Base-by-base conservation (phyloP, 192 early-diverging fungal species). In the Backusella macrospora region DNA sequence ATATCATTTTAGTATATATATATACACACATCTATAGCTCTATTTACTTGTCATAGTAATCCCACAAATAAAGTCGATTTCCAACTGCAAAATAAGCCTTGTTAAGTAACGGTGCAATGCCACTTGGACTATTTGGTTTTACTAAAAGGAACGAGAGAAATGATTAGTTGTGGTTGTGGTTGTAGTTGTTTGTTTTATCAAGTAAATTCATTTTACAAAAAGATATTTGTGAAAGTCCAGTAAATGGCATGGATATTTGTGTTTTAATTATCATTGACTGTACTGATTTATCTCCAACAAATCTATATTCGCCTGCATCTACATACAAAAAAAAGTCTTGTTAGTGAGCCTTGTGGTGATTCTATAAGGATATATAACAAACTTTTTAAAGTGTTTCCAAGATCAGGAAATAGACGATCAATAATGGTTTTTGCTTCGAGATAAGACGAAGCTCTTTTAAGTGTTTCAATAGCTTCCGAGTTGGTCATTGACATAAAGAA, bases 21-120 rank as follows among this genome's bases (percentile, higher is more conserved):
- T 9, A 42, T n/a, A 5, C 26, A 44, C 21, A 13, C 4, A 38
- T 34, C 37, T 39, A 21, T 72, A 38, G 6, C 15, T 13, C 21
- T 44, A 59, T 75, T 76, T 80, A 87, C 86, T 89, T 88, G 29
- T 93, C 88, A 47, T 89, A 86, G 78, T 95, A 98, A 80, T 99
- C 94, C 96, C 95, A 97, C 43, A 99, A 79, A 75, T 93, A 97
- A 38, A 98, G 84, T 40, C 89, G 84, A 77, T 95, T 90, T 80
- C 95, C 95, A 62, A 99, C 91, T 1, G 93, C 94, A 45, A 98
- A 93, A 93, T 96, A 99, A 15, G 92, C 96, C 23, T 92, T 90
- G 63, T 92, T 83, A 66, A 99, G 92, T 71, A 96, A 94, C 13
- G 96, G 93, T 42, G 95, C 95, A 21, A 99, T 78, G 1, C 97